A percentile compares a stretch with the other conserved stretches of the same genome.
Conservation (phyloP, 192 early-diverging fungal species). For the Phlyctochytrium planicorne region DNA sequence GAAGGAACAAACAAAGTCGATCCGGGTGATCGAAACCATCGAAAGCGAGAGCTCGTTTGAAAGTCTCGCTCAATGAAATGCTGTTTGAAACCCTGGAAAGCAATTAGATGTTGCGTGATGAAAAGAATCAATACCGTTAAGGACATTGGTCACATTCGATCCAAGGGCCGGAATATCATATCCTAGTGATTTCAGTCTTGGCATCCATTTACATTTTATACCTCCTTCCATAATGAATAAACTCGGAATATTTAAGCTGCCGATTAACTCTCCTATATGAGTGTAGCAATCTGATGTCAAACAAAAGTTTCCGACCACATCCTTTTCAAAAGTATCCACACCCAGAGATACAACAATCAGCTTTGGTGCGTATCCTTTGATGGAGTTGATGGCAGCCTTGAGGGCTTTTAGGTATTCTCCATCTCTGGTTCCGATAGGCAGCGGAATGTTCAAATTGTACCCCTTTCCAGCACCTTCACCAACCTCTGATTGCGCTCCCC, state of each 20-base stretch:
- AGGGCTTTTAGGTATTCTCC: conserved; percentile 56
- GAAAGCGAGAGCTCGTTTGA: too few species aligned
- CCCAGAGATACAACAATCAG: conserved; percentile 65
- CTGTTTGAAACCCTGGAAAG: too few species aligned
- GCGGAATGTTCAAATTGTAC: conserved; percentile 67
- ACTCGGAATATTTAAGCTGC: conserved; percentile 9
- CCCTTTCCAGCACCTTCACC: conserved; percentile 63
- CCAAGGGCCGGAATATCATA: conserved; percentile 27
- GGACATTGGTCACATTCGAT: conserved; percentile 28
- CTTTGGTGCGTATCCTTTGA: conserved; percentile 52
- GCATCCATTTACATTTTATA: too few species aligned
- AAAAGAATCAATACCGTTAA: conserved; percentile 30
- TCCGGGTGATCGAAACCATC: too few species aligned
- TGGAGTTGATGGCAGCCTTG: conserved; percentile 39
- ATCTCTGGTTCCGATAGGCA: conserved; percentile 52
- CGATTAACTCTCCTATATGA: conserved; percentile 26
- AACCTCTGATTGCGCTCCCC: conserved; percentile 51
- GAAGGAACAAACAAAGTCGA: too few species aligned
- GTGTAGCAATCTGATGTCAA: conserved; percentile 30
- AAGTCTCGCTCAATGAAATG: too few species aligned
- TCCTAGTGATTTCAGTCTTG: background rate
- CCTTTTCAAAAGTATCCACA: conserved; percentile 58
- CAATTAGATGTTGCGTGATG: too few species aligned
- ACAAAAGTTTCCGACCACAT: conserved; percentile 37
- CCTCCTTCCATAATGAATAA: conserved; percentile 47